A percentile compares a stretch with the other conserved stretches of the same genome.
Evolutionary conservation across 169 alveolate genomes (phyloP).

Genomic region (Cyclospora cayetanensis): DNA sequence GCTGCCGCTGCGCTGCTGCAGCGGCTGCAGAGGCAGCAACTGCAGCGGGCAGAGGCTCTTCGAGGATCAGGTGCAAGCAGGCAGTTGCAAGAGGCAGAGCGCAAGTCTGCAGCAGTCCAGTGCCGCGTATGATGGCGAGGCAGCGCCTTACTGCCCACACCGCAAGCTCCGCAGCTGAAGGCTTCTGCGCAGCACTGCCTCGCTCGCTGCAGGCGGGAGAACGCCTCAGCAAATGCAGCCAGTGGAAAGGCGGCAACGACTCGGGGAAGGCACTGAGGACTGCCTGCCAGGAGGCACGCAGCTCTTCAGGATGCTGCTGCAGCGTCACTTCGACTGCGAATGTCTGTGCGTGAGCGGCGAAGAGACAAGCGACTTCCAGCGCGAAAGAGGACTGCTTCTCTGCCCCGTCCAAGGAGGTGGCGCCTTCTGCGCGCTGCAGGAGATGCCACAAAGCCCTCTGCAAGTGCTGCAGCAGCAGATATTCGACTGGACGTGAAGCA

Average conservation of each 20-base stretch:
- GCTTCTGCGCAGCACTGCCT: conserved; percentile 23
- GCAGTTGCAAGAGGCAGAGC: conserved; percentile 52
- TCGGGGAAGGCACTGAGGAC: conserved; percentile 58
- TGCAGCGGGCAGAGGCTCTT: conserved; percentile 8
- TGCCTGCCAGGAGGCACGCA: conserved; percentile 1
- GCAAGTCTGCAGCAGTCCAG: conserved; percentile 55
- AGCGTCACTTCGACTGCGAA: conserved; percentile 51
- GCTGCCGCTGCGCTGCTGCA: conserved; percentile 35
- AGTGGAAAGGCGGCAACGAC: conserved; percentile 5
- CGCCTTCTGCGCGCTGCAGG: background rate
- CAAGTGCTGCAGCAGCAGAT: conserved; percentile 51
- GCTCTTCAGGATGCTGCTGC: conserved; percentile 38
- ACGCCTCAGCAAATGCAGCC: conserved; percentile 27
- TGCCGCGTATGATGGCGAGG: background rate
- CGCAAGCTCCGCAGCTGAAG: conserved; percentile 3
- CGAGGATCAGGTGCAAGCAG: conserved; percentile 24
- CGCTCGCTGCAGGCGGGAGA: background rate
- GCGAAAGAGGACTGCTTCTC: background rate
- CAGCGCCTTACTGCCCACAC: conserved; percentile 19
- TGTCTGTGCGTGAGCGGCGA: conserved; percentile 42
- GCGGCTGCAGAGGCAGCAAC: conserved; percentile 55
- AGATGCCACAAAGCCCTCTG: conserved; percentile 40
- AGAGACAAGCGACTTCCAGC: conserved; percentile 20
- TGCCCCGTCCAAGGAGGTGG: background rate
- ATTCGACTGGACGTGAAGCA: background rate